Base-by-base conservation (phyloP, 768 basidiomycete genomes). In the Suillus alpinus region DNA sequence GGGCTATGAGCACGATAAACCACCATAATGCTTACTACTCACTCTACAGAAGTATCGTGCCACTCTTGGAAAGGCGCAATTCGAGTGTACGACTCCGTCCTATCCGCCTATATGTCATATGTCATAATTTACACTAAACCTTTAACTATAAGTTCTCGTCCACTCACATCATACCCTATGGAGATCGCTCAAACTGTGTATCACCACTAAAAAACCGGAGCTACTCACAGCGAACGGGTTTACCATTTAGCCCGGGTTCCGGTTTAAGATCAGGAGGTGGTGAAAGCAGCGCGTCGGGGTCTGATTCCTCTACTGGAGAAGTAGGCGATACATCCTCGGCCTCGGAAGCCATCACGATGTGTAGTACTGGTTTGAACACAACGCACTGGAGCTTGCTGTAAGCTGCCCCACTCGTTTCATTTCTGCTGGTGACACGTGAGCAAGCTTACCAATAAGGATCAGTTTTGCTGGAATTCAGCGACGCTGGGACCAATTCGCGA, bases 11-110 rank as follows among this genome's bases (percentile, higher is more conserved):
- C 31, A 58, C 34, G 29, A 59, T 58, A 37, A 10, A 37, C 16
- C 6, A 46, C 41, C 12, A 59, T 41, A 40, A 56, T 58, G 37
- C 23, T 12, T 13, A 7, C 3, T 44, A 57, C 87, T 66, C 67
- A 92, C 91, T 93, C 92, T 63, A 94, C 82, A 64, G 85, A 90
- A 26, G 92, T 91, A 69, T 94, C 92, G 70, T 86, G 82, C 68
- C 80, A 85, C 76, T 92, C 90, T 72, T 93, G 91, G 71, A 94
- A 94, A 31, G 92, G 92, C 50, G 81, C 80, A 66, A 92, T 94
- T 60, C 86, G 83, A 20, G 92, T 94, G 69, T 94, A 94, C 10
- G 92, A 67, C 72, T 94, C 92, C 51, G 88, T 86, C 65, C 91
- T 86, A 75, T 94, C 85, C 60, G 92, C 92, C 91, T 94, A 53